Evolutionary conservation across 2,329 filamentous ascomycete genomes (phyloP), one percentile per base, ranked within the genome.

Genomic region (Tolypocladium album): DNA sequence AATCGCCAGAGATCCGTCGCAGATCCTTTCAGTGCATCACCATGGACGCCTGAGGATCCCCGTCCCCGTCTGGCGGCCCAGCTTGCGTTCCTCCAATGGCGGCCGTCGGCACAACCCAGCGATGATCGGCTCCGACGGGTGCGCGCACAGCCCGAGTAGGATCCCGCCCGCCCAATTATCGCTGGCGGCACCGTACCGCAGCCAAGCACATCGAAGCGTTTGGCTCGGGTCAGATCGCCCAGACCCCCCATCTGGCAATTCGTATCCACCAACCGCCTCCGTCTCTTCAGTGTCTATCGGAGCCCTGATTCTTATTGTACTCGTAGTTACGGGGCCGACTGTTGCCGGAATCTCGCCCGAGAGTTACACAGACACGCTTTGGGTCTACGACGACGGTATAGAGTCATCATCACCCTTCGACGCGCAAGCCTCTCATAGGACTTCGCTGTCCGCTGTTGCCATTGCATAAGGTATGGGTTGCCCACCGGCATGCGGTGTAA

Each of bases 41-140:
- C 47, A 20, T 52, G 42, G 56, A 42, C 42, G 24, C 56, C 42
- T 15, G 15, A 50, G 15, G 2, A 24, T 34, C 27, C 24, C 47
- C 47, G 47, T 11, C 40, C 40, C 47, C 11, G 47, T 52, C 6
- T 34, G 47, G 24, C 24, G 24, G 45, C 24, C 24, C 13, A 31
- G 5, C 22, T 27, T 13, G 13, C 55, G 7, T 17, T 43, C 31
- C 12, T 34, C 27, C 36, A 52, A 42, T 40, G 20, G 43, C 42
- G 38, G 34, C 38, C 40, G 31, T 52, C 12, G 34, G 50, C 57
- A 40, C 45, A 24, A 56, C 38, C 13, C 34, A 36, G 52, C 36
- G 34, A 8, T 47, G 27, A 53, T 45, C 59, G 60, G 63, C 62
- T 64, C 62, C 63, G 63, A 64, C 63, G 63, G 63, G 57, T 62